These are phyloP conservation scores for Pseudozyma sp. DNA, from an alignment of 1,284 basidiomycete genomes.

Conservation along the genomic window DNA sequence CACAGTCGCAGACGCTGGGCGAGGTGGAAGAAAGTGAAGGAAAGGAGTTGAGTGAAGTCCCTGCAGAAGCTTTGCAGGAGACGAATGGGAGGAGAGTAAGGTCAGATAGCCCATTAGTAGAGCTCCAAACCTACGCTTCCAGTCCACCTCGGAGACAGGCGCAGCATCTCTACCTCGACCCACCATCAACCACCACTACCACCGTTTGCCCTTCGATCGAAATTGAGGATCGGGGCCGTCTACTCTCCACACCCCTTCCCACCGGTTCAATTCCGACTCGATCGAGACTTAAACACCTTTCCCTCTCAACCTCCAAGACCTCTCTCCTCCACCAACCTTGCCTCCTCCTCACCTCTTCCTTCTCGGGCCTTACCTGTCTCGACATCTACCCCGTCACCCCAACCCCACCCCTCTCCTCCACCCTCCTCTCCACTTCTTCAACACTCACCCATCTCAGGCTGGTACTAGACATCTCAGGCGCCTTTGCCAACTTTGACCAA, in stretches of 20 bases:
- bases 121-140: slow-evolving; percentile 6
- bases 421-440: slow-evolving; percentile 10
- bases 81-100: slow-evolving; percentile 5
- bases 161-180: slow-evolving; percentile 25
- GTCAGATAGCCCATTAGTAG: slow-evolving; percentile 4
- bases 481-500: slow-evolving; percentile 34
- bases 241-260: neutral
- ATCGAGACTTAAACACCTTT: slow-evolving; percentile 23
- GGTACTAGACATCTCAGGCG: slow-evolving; percentile 33
- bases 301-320: slow-evolving; percentile 36
- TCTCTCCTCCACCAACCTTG: slow-evolving; percentile 27
- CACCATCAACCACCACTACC: neutral
- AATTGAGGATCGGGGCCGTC: neutral
- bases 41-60: slow-evolving; percentile 1
- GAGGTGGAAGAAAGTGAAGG: neutral
- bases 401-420: slow-evolving; percentile 15
- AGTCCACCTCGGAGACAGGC: neutral
- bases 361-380: slow-evolving; percentile 22
- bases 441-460: slow-evolving; percentile 29
- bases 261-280: slow-evolving; percentile 6
- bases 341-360: slow-evolving; percentile 18
- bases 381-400: slow-evolving; percentile 47
- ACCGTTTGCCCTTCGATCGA: neutral
- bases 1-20: neutral
- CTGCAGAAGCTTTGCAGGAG: neutral